Base-by-base conservation (phyloP, 805 yeast species). In the Cyberlindnera lachancei region DNA sequence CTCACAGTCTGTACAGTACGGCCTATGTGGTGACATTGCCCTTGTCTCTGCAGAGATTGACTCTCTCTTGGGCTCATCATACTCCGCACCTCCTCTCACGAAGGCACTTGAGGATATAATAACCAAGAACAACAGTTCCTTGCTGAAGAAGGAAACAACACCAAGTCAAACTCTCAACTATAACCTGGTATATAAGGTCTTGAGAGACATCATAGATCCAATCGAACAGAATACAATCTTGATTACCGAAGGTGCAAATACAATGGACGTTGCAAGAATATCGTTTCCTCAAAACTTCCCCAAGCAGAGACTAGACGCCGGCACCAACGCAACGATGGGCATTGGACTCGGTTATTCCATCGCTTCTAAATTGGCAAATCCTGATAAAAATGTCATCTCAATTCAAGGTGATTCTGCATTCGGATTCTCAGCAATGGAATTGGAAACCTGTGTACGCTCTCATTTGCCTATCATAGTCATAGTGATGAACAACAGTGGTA, bases 271-370 rank as follows among this genome's bases (percentile, higher is more conserved):
- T 15, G 77, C 85, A 2, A 60, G 87, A 29, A 61, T 74, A 9
- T 69, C 79, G 0, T 78, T 79, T 48, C 71, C 74, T 5, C 61
- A 76, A 30, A 53, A 57, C 7, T 42, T 44, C 3, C 79, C 86
- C 1, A 65, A 68, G 37, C 68, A 61, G 15, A 54, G 84, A 23
- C 53, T 79, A 15, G 88, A 79, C 46, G 83, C 84, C 3, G 87
- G 86, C 5, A 79, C 86, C 0, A 76, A 75, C 54, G 85, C 84
- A 1, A 79, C 86, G 0, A 80, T 79, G 87, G 88, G 88, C 4
- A 61, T 79, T 20, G 88, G 86, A 0, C 35, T 79, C 13, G 84
- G 85, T 0, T 79, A 79, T 45, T 79, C 81, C 2, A 70, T 79
- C 39, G 75, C 83, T 1, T 70, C 83, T 3, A 75, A 72, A 41